These are phyloP conservation scores for Acanthamoeba comandoni DNA, from an alignment of 208 protist species.

Conservation along the genomic window DNA sequence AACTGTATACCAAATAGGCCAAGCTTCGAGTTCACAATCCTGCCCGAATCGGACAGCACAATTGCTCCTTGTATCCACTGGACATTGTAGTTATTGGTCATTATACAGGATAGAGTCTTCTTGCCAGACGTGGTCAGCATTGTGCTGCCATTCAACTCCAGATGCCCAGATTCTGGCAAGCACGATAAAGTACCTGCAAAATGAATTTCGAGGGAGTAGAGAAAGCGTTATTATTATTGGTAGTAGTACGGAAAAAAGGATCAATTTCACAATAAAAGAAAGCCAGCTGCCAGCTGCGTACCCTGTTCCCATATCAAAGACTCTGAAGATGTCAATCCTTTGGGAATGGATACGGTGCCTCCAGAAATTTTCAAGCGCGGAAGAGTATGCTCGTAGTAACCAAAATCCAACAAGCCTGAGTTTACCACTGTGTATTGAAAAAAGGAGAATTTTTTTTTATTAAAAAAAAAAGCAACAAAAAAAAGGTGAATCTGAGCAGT, in stretches of 20 bases:
- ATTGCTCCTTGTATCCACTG: background rate
- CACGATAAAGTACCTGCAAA: no score
- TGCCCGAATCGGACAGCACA: constrained; percentile 11
- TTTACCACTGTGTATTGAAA: background rate
- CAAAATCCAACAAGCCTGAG: constrained; percentile 32
- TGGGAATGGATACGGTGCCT: no score
- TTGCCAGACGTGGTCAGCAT: constrained; percentile 19
- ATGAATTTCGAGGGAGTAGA: background rate
- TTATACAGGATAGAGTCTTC: constrained; percentile 8
- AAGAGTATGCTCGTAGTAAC: constrained; percentile 18
- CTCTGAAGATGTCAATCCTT: no score
- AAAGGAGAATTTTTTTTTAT: no score
- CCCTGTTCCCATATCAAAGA: no score
- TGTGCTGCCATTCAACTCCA: background rate
- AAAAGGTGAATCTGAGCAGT: background rate
- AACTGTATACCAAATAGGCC: background rate
- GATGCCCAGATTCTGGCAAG: no score
- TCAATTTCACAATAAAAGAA: background rate
- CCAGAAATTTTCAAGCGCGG: no score
- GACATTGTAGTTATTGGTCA: background rate
- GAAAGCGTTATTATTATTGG: background rate
- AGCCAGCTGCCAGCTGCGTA: no score
- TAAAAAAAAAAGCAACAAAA: no score
- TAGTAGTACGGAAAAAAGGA: background rate
- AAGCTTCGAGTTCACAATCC: constrained; percentile 18